phyloP scores from a whole-genome alignment of 2,329 filamentous ascomycete genomes.

The Colletotrichum sp. region DNA sequence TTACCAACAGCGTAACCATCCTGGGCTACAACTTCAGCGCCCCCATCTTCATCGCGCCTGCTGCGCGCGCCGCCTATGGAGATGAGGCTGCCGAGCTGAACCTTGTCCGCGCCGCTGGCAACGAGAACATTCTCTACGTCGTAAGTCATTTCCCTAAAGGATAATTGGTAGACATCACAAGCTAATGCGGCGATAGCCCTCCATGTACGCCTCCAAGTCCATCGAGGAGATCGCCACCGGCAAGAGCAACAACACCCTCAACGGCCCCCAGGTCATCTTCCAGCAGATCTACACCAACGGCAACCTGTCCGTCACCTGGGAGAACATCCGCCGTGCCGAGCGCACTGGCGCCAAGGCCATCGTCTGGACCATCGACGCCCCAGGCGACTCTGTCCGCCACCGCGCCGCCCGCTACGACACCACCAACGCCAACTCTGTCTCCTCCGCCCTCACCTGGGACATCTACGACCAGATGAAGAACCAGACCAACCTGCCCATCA shows the following conservation, averaged over 20 bases:
- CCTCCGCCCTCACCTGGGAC: slow-evolving; percentile 27
- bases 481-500: slow-evolving; percentile 37
- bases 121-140: slow-evolving; percentile 51
- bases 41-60: slow-evolving; percentile 55
- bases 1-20: slow-evolving; percentile 38
- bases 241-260: slow-evolving; percentile 27
- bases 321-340: slow-evolving; percentile 35
- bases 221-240: slow-evolving; percentile 37
- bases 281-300: slow-evolving; percentile 32
- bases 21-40: slow-evolving; percentile 51
- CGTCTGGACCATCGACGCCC: slow-evolving; percentile 41
- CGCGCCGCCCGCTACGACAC: slow-evolving; percentile 27
- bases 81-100: slow-evolving; percentile 51
- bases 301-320: slow-evolving; percentile 37
- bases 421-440: slow-evolving; percentile 19
- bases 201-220: slow-evolving; percentile 35
- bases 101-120: slow-evolving; percentile 48
- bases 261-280: slow-evolving; percentile 34
- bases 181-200: slow-evolving; percentile 18
- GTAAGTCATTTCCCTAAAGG: slow-evolving; percentile 13
- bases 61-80: slow-evolving; percentile 46
- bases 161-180: neutral
- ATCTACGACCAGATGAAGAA: slow-evolving; percentile 31
- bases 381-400: slow-evolving; percentile 23
- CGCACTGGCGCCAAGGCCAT: slow-evolving; percentile 39